Evolutionary conservation across 768 basidiomycete genomes (phyloP), one percentile per base, ranked within the genome.

Genomic region (Trametopsis cervina): DNA sequence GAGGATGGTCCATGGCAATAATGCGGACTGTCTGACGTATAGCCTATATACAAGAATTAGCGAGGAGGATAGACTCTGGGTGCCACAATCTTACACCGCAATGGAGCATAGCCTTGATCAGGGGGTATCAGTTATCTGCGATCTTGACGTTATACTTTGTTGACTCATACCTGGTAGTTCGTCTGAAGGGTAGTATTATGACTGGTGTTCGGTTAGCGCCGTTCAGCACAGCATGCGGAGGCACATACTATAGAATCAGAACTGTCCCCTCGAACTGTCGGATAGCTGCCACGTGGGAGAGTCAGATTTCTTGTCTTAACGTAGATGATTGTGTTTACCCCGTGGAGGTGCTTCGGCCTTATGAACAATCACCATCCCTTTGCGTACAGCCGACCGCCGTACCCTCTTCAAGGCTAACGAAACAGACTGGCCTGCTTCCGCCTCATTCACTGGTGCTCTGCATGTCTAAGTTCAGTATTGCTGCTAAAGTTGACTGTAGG

Each of bases 371-470:
- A 96, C 89, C 94, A 95, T 94, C 11, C 94, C 95, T 66, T 97
- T 98, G 50, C 95, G 73, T 7, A 97, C 81, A 18, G 82, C 79
- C 6, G 81, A 76, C 46, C 89, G 71, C 46, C 85, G 76, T 50
- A 96, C 83, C 39, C 90, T 78, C 70, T 98, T 99, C 23, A 99
- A 67, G 3, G 95, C 96, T 46, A 96, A 72, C 6, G 89, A 89
- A 17, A 99, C 93, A 42, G 89, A 90, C 67, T 99, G 96, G 2
- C 96, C 96, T 4, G 96, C 96, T 58, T 97, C 94, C 0, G 90
- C 96, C 12, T 76, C 75, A 13, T 73, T 72, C 2, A 99, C 91
- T 46, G 83, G 74, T 18, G 87, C 92, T 26, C 93, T 86, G 53
- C 45, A 22, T 40, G 45, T 3, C 12, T 24, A 27, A n/a, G 26